Evolutionary conservation across 768 basidiomycete genomes (phyloP), one percentile per base, ranked within the genome.

Genomic region (Tulasnella sp.): DNA sequence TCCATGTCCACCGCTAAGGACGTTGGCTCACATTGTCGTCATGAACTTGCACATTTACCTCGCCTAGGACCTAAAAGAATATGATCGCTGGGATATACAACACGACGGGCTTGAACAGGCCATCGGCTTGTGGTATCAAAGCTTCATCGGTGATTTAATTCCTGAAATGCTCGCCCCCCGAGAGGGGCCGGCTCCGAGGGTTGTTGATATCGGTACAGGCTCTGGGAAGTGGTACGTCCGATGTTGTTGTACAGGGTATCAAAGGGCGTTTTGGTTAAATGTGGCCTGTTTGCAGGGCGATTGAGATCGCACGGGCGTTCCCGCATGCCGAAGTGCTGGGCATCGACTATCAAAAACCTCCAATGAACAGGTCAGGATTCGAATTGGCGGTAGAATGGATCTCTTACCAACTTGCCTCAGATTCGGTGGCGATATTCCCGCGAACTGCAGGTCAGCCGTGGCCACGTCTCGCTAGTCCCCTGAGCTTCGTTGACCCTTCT

Each of bases 261-360:
- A 68, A 68, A 27, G 62, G 62, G 62, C 14, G 8, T 21, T 31
- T 27, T 14, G 62, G 9, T 68, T 31, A 68, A 68, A 12, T 2
- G 0, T 44, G 12, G 24, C 74, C n/a, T 74, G n/a, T 36, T n/a
- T 75, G 24, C 74, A 77, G 76, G 76, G 76, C 76, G 5, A 40
- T 48, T 10, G 76, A 77, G 52, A 77, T 77, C 34, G 76, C 76
- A 19, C 5, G 18, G 58, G 76, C 58, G 8, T 77, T 62, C 52
- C 76, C 46, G 8, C 58, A 36, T 16, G 52, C 76, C 27, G 76
- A 77, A 38, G 76, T 77, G 36, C 21, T 75, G 42, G 74, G 40
- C 42, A 75, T 75, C 74, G 74, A 75, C 31, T 44, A 21, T 44
- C 39, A 46, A 75, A 19, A 31, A 44, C 74, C 74, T 40, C 74